Evolutionary conservation across 106 monocot species (phyloP), one percentile per base, ranked within the genome.

Genomic region (Platanthera guangdongensis): DNA sequence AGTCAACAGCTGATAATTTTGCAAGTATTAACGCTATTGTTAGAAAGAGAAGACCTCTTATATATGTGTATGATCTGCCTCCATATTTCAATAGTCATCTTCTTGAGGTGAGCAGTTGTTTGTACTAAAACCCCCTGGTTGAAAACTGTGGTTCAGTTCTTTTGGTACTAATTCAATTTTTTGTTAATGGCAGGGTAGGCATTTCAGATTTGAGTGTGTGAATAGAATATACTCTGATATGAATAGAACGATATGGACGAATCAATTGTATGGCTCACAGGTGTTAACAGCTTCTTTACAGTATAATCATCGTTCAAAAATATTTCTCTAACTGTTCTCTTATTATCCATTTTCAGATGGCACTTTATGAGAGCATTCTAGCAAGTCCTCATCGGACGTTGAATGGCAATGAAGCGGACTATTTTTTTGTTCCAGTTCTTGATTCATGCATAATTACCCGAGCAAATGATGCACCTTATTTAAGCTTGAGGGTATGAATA

Each of bases 321-420:
- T 54, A 67, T 16, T 19, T 57, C 46, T 57, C n/a, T 80, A 7
- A 73, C 63, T 48, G 32, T 48, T 32, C 60, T 68, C 21, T 65
- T 70, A 15, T 78, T 57, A 46, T 78, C 30, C 51, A 28, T 57
- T 73, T 59, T 72, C 77, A 99, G 99, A 87, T 94, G 82, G 94
- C 97, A 47, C 83, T 99, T 48, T 94, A 89, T 81, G 97, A 99
- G 84, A 99, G 94, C 78, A 86, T 99, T 47, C 79, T 99, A 12
- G 89, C 97, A 74, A 94, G 94, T 83, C 82, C 97, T 78, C 51
- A 99, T 78, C 74, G 97, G 62, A 99, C 97, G 16, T 51, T 99
- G 73, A 99, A 99, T 90, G 97, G 85, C 64, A 94, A 94, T 50
- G 94, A 99, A 79, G 97, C 94, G 57, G 94, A 99, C 75, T 99